These are phyloP conservation scores for Vaccinium vitisidaea DNA, from an alignment of 148 eudicot genomes.

Conservation along the genomic window DNA sequence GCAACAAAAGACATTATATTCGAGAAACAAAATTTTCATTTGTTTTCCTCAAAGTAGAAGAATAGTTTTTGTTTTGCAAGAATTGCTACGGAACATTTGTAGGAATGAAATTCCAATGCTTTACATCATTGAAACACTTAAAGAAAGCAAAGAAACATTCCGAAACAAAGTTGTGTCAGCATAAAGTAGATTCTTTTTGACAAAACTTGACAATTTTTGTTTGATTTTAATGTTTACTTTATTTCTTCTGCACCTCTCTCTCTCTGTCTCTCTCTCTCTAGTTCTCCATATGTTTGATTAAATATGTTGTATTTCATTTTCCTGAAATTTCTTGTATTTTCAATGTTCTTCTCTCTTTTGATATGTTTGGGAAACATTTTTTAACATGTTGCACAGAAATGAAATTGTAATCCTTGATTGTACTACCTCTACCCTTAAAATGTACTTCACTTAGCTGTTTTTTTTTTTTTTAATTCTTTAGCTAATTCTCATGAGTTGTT, in stretches of 20 bases:
- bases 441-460: neutral
- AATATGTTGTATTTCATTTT: neutral
- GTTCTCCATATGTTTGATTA: neutral
- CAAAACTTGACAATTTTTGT: neutral
- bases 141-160: neutral
- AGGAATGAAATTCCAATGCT: neutral
- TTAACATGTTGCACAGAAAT: neutral
- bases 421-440: neutral
- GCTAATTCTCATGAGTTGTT: slow-evolving; percentile 11
- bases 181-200: neutral
- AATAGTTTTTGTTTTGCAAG: neutral
- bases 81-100: neutral
- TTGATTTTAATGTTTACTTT: neutral
- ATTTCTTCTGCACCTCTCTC: neutral
- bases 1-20: neutral
- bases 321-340: neutral
- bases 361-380: neutral
- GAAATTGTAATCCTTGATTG: no score
- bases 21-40: neutral
- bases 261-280: neutral
- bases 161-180: neutral
- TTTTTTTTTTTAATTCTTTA: neutral
- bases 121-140: neutral
- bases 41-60: neutral
- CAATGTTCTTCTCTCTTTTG: neutral